Base-by-base conservation (phyloP, 2,329 filamentous ascomycete species). In the Fusarium sp. region DNA sequence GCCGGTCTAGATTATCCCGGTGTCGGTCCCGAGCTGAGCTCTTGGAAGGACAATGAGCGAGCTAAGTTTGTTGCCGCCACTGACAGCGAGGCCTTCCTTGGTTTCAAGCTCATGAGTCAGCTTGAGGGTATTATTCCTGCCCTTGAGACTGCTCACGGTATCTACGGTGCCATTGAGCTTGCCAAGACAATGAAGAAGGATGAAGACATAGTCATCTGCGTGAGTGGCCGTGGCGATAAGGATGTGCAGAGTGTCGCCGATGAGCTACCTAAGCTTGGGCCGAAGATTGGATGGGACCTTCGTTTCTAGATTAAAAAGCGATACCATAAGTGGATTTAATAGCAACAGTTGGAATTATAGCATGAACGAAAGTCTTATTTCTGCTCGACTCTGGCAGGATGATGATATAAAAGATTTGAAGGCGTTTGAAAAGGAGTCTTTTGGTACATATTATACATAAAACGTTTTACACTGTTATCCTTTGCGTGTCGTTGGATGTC, bases 201-300 rank as follows among this genome's bases (percentile, higher is more conserved):
- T 55, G 84, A 98, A 82, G 94, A 98, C 77, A 83, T 99, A 29
- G 95, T 99, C 64, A 94, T 99, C 69, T 98, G 95, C 82, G 81
- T 99, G 40, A 97, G 92, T 77, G 96, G 96, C 11, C 87, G 96
- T 74, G 96, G 96, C 69, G 96, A 99, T 82, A 99, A 99, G 89
- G 96, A 99, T 78, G 96, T 99, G 63, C 94, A 99, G 88, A 97
- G 93, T 76, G 95, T 99, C 54, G 96, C 96, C 1, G 96, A 99
- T 77, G 94, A 97, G 82, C 83, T 99, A 77, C 95, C 95, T 20
- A 92, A 87, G 73, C 81, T 99, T 67, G 95, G 96, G 0, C 96
- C 96, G 10, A 86, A 92, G 84, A 98, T 99, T 81, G 94, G 87
- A 61, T 91, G 89, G 89, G 88, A 91, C 73, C 77, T 91, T 74